Conservation (phyloP, 768 basidiomycete species). For the Boletus insuetus region DNA sequence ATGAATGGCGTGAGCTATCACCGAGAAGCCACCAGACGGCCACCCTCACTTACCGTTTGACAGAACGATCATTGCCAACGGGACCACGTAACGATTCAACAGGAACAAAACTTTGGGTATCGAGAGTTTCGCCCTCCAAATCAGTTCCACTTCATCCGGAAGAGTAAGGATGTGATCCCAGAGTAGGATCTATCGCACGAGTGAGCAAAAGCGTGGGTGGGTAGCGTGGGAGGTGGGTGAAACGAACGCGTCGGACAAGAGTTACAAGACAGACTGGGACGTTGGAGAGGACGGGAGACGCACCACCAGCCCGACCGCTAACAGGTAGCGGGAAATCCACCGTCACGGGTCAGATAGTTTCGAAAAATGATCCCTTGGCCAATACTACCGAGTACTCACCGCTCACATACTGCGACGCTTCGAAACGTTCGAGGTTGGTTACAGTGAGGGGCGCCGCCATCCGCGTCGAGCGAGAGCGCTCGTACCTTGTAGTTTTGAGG, state of each 20-base stretch:
- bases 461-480: background rate
- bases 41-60: constrained; percentile 26
- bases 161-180: constrained; percentile 37
- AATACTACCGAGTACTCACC: constrained; percentile 13
- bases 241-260: background rate
- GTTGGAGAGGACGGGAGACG: background rate
- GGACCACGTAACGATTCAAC: constrained; percentile 34
- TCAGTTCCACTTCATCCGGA: constrained; percentile 30
- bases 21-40: background rate
- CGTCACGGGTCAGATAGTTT: constrained; percentile 2
- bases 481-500: background rate
- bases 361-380: background rate
- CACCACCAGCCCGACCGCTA: constrained; percentile 28
- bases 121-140: constrained; percentile 31
- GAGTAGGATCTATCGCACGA: constrained; percentile 24
- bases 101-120: constrained; percentile 34
- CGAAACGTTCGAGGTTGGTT: constrained; percentile 3
- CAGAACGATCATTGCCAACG: constrained; percentile 29
- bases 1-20: background rate
- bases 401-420: constrained; percentile 24
- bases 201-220: background rate
- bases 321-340: background rate
- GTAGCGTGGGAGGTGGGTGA: background rate
- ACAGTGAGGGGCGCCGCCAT: constrained; percentile 5
- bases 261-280: background rate